Base-by-base conservation (phyloP, 2,329 filamentous ascomycete species). In the Penicillium sp. region DNA sequence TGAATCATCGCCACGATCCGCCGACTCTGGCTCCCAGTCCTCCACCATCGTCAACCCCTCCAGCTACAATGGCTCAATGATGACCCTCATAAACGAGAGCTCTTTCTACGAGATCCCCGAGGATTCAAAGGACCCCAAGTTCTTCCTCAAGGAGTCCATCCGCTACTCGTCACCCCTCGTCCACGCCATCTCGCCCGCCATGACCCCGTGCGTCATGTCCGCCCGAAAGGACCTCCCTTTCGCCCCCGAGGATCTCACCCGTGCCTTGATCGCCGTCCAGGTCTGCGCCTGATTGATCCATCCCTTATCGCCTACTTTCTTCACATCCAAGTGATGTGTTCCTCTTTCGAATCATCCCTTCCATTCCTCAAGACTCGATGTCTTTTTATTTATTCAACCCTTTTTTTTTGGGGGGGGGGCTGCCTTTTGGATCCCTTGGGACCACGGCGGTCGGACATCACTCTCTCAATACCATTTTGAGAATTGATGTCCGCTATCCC, bases 191-290 rank as follows among this genome's bases (percentile, higher is more conserved):
- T 66, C 70, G 61, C 43, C 66, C 48, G 49, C 59, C 60, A 10
- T 57, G 31, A 57, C 63, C 22, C 62, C 62, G 20, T 55, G 53
- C 34, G 42, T 57, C 16, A 54, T 66, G 43, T 61, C 67, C 9
- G 56, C 62, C 40, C 67, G 67, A 37, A 67, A 63, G 42, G 61
- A 63, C 9, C 60, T 68, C 46, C 70, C 72, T 4, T 73, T 75
- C 48, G 56, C 67, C 16, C 70, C 73, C 9, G 69, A 74, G 7
- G 69, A 74, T 59, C 63, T 75, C 61, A 61, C 66, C 29, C 68
- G 70, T 53, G 73, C 73, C 57, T 68, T 75, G 68, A 68, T 66
- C 62, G 70, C 72, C 50, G 67, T 74, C 49, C 69, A 70, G 57
- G 65, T 74, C 53, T 71, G 66, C 61, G 61, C 58, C 8, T 54